phyloP scores from a whole-genome alignment of 768 basidiomycete species.

The Lentinula edodes region DNA sequence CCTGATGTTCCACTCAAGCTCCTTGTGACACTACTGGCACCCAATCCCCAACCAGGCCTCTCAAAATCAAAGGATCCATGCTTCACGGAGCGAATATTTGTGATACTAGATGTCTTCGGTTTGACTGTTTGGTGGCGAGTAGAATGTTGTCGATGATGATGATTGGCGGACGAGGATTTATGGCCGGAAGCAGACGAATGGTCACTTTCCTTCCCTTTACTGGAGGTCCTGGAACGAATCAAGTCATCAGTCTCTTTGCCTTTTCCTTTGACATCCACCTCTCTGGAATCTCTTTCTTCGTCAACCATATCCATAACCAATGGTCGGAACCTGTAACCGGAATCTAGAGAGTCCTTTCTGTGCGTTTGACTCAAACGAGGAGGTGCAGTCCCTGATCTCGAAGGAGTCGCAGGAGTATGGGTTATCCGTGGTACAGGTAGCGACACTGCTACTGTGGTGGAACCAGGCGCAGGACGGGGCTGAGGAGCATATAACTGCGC shows the following conservation, averaged over 20 bases:
- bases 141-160: neutral
- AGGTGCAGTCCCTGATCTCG: conserved; percentile 21
- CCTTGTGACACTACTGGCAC: conserved; percentile 16
- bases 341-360: conserved; percentile 29
- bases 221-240: neutral
- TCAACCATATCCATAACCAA: conserved; percentile 27
- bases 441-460: neutral
- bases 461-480: neutral
- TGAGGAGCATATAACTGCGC: conserved; percentile 2
- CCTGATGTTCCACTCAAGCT: conserved; percentile 8
- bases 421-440: conserved; percentile 22
- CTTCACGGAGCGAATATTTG: conserved; percentile 38
- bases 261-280: conserved; percentile 6
- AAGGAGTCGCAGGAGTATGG: conserved; percentile 31
- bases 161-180: neutral
- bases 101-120: conserved; percentile 17
- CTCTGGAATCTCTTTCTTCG: conserved; percentile 23
- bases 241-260: conserved; percentile 9
- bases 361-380: conserved; percentile 10
- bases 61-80: conserved; percentile 79
- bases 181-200: conserved; percentile 1
- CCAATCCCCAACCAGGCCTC: conserved; percentile 47
- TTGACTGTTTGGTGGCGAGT: neutral
- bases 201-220: conserved; percentile 14
- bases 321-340: conserved; percentile 28